Percentiles rank a stretch among this genome's conserved stretches.
These are phyloP conservation scores for Herpotrichia juniperi DNA, from an alignment of 2,329 filamentous ascomycete genomes.

Conservation along the genomic window DNA sequence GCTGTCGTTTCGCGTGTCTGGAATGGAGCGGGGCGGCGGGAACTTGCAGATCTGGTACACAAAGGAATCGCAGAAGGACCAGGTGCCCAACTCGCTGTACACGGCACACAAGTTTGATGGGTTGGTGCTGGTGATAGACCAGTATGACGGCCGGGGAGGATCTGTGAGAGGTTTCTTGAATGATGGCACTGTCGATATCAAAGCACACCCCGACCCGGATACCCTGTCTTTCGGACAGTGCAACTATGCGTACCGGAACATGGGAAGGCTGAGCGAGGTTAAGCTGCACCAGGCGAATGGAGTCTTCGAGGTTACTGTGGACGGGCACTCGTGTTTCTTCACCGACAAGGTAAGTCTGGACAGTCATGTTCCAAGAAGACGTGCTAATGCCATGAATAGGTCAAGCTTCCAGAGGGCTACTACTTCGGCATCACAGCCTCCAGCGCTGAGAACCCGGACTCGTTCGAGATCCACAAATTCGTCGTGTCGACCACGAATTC, in stretches of 20 bases:
- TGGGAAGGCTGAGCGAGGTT: slow-evolving; percentile 81
- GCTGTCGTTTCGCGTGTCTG: slow-evolving; percentile 85
- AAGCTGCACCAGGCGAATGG: slow-evolving; percentile 71
- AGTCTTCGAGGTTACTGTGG: slow-evolving; percentile 78
- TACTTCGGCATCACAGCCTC: slow-evolving; percentile 86
- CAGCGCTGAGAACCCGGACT: slow-evolving; percentile 89
- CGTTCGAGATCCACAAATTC: slow-evolving; percentile 91
- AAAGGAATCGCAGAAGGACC: slow-evolving; percentile 67
- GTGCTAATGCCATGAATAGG: slow-evolving; percentile 47
- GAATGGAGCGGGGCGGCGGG: slow-evolving; percentile 82
- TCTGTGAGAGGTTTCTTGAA: slow-evolving; percentile 92
- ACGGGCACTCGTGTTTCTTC: slow-evolving; percentile 82
- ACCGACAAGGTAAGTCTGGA: slow-evolving; percentile 63
- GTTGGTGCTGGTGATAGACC: slow-evolving; percentile 84
- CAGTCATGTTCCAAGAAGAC: slow-evolving; percentile 1
- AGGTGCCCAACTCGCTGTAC: slow-evolving; percentile 81
- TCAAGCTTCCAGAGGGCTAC: slow-evolving; percentile 80
- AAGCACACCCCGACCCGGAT: slow-evolving; percentile 76
- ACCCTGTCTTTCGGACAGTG: slow-evolving; percentile 92
- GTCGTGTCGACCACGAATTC: slow-evolving; percentile 65
- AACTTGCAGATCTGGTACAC: slow-evolving; percentile 95
- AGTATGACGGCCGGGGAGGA: slow-evolving; percentile 77
- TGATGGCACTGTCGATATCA: slow-evolving; percentile 83
- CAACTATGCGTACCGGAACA: slow-evolving; percentile 87
- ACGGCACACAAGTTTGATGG: slow-evolving; percentile 86